Conservation (phyloP, 2,329 filamentous ascomycete species). For the Nannizziopsis arthrosporioides region DNA sequence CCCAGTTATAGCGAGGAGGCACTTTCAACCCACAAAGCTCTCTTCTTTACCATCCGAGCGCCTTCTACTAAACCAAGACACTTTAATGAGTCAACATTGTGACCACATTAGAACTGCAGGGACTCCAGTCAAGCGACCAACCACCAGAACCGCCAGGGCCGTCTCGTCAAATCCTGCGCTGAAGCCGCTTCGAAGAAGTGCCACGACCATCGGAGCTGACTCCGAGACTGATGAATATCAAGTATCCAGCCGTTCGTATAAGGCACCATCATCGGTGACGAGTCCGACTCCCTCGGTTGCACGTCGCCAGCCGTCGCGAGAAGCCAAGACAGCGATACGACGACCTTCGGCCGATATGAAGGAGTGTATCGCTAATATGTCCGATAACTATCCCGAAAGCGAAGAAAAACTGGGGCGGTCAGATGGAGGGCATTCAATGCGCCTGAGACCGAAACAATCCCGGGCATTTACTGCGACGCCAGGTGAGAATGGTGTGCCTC, state of each 20-base stretch:
- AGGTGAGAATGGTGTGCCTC: slow-evolving; percentile 23
- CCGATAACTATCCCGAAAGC: background rate
- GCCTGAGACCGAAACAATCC: background rate
- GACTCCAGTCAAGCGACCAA: slow-evolving; percentile 3
- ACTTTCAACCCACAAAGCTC: slow-evolving; percentile 34
- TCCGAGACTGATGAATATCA: too few relatives aligned
- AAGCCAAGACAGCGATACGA: slow-evolving; percentile 4
- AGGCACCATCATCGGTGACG: too few relatives aligned
- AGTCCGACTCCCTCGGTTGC: background rate
- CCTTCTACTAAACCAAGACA: slow-evolving; percentile 28
- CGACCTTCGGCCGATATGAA: background rate
- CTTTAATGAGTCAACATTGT: slow-evolving; percentile 7
- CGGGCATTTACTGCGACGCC: slow-evolving; percentile 14
- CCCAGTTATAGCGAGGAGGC: slow-evolving; percentile 20
- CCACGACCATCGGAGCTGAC: too few relatives aligned
- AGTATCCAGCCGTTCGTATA: too few relatives aligned
- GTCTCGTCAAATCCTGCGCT: too few relatives aligned
- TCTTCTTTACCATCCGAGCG: slow-evolving; percentile 38
- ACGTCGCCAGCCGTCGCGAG: slow-evolving; percentile 10
- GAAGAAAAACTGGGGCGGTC: background rate
- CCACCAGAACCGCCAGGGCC: background rate
- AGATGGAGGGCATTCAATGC: background rate
- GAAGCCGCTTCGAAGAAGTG: too few relatives aligned
- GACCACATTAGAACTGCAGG: slow-evolving; percentile 8
- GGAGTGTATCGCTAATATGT: background rate